phyloP scores from a whole-genome alignment of 2,329 filamentous ascomycete genomes.

The Thielaviopsis euricoi region DNA sequence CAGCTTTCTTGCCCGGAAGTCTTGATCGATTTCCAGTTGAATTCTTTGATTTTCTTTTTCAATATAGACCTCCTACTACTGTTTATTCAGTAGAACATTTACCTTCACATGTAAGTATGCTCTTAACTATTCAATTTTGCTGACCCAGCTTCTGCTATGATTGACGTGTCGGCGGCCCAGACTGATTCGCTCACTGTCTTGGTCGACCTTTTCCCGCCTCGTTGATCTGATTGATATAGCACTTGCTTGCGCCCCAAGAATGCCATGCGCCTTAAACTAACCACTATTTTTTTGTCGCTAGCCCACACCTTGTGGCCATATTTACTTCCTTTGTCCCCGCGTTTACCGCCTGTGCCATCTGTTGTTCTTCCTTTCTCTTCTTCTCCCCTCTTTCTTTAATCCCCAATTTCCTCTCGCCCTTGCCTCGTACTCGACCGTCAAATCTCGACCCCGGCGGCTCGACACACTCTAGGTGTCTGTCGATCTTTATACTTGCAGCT shows the following conservation, averaged over 20 bases:
- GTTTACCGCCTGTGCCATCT: neutral
- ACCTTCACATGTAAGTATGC: neutral
- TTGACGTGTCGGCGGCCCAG: neutral
- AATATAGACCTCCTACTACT: neutral
- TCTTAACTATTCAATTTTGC: neutral
- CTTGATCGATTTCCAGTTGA: neutral
- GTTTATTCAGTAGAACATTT: neutral
- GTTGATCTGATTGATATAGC: neutral
- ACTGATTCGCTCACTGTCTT: neutral
- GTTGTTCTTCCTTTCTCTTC: neutral
- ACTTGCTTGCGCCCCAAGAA: neutral
- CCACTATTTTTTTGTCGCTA: neutral
- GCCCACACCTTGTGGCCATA: neutral
- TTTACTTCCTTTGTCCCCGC: neutral
- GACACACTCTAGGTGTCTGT: neutral
- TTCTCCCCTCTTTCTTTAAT: neutral
- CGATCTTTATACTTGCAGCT: neutral
- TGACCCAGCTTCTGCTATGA: neutral
- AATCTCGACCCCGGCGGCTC: neutral
- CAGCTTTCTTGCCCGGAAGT: neutral
- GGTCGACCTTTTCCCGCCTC: neutral
- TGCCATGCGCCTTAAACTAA: neutral
- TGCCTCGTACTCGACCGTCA: neutral
- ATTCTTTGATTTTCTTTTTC: neutral
- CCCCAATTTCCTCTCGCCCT: neutral